phyloP scores from a whole-genome alignment of 208 protist species.

The Trypanosoma cruzi region DNA sequence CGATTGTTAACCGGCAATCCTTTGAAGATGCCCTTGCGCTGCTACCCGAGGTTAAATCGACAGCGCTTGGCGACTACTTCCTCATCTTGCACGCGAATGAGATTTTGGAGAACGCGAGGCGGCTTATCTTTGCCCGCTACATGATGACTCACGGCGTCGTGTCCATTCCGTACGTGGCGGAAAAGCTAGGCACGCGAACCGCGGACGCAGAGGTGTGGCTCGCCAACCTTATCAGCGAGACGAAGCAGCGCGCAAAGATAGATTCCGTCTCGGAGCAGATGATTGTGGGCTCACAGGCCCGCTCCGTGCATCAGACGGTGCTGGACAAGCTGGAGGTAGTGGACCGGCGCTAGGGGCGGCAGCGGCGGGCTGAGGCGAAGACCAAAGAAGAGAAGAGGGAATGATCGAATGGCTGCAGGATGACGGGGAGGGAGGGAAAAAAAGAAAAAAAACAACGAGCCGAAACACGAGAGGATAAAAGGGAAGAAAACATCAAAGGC shows the following conservation, averaged over 20 bases:
- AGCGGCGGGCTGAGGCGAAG: not conserved
- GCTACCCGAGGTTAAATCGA: constrained; percentile 63
- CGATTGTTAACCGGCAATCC: constrained; percentile 63
- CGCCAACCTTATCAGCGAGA: constrained; percentile 90
- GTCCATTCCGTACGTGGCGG: constrained; percentile 85
- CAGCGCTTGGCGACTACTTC: constrained; percentile 85
- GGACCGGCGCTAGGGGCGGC: constrained; percentile 16
- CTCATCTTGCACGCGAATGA: constrained; percentile 70
- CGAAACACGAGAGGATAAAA: not conserved
- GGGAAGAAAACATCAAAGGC: not conserved
- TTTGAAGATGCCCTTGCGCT: constrained; percentile 83
- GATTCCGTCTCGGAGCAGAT: constrained; percentile 90
- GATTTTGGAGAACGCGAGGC: constrained; percentile 73
- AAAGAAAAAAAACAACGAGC: not conserved
- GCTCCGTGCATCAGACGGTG: constrained; percentile 70
- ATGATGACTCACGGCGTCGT: constrained; percentile 86
- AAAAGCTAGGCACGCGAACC: constrained; percentile 66
- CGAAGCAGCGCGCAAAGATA: constrained; percentile 91
- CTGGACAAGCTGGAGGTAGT: constrained; percentile 78
- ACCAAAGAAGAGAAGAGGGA: not conserved
- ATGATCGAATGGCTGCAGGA: not conserved
- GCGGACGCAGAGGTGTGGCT: constrained; percentile 90
- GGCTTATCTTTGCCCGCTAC: constrained; percentile 89
- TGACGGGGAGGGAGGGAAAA: not conserved
- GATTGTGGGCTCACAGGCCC: constrained; percentile 74